These are phyloP conservation scores for Heliamphora pulchella DNA, from an alignment of 179 eudicot species.

Conservation along the genomic window DNA sequence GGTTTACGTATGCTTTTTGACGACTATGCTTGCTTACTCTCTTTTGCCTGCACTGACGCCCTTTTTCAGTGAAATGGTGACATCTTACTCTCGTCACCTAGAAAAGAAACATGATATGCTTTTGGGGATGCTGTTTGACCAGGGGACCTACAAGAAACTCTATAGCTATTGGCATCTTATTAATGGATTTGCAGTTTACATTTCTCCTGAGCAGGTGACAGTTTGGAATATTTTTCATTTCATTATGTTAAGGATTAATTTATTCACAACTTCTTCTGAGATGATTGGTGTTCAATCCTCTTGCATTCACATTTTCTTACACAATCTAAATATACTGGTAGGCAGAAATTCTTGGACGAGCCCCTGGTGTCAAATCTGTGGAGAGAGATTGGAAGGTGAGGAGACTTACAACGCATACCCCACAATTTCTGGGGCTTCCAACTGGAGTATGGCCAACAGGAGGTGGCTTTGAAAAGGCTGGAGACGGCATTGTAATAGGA, in stretches of 20 bases:
- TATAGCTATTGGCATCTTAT: constrained; percentile 82
- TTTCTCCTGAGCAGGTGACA: constrained; percentile 78
- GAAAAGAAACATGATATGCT: constrained; percentile 87
- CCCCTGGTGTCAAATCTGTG: constrained; percentile 77
- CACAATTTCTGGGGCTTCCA: constrained; percentile 84
- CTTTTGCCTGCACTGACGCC: constrained; percentile 16
- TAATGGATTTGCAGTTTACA: constrained; percentile 78
- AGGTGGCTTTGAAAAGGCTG: constrained; percentile 77
- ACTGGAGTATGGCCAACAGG: constrained; percentile 93
- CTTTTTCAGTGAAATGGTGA: constrained; percentile 56
- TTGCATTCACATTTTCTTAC: constrained; percentile 24
- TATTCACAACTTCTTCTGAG: not conserved
- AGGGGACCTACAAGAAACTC: constrained; percentile 65
- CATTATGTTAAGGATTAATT: not conserved
- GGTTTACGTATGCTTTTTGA: not conserved
- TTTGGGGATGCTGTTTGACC: constrained; percentile 64
- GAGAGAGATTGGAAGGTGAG: constrained; percentile 89
- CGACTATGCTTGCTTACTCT: constrained; percentile 11
- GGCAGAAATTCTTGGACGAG: constrained; percentile 74
- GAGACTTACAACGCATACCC: constrained; percentile 87
- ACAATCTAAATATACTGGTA: constrained; percentile 45
- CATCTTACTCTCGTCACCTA: constrained; percentile 69
- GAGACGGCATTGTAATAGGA: constrained; percentile 83
- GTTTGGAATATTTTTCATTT: constrained; percentile 11
- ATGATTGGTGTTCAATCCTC: constrained; percentile 8